phyloP scores from a whole-genome alignment of 345 rosid species.

The Syzygium aromaticum region DNA sequence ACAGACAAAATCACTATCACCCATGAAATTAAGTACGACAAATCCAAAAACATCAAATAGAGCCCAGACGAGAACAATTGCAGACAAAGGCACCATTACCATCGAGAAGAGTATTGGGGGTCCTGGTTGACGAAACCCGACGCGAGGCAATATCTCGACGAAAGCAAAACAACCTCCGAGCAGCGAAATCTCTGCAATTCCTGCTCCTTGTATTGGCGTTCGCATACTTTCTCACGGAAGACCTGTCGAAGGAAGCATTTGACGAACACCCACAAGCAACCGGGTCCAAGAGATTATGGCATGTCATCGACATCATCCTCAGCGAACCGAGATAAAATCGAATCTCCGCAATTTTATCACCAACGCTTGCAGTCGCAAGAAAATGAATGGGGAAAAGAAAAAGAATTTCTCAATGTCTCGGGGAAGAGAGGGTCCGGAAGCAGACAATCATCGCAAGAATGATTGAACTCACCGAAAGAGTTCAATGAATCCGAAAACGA shows the following conservation, averaged over 20 bases:
- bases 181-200: slow-evolving; percentile 14
- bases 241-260: slow-evolving; percentile 37
- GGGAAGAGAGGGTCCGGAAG: background rate
- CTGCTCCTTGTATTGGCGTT: slow-evolving; percentile 22
- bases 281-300: slow-evolving; percentile 58
- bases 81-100: slow-evolving; percentile 26
- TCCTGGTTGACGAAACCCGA: slow-evolving; percentile 51
- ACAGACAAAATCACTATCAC: background rate
- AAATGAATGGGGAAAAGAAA: background rate
- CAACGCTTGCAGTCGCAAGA: background rate
- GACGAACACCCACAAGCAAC: slow-evolving; percentile 56
- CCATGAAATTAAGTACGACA: background rate
- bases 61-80: background rate
- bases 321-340: slow-evolving; percentile 19
- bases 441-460: background rate
- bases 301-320: slow-evolving; percentile 65
- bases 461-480: background rate
- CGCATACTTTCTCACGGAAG: slow-evolving; percentile 15
- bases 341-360: background rate
- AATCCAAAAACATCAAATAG: background rate
- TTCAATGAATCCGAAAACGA: background rate
- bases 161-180: slow-evolving; percentile 37
- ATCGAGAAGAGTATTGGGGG: slow-evolving; percentile 38
- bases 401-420: background rate
- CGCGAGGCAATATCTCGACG: slow-evolving; percentile 34